These are phyloP conservation scores for Gastrolobium bilobum DNA, from an alignment of 306 rosid species.

Conservation along the genomic window DNA sequence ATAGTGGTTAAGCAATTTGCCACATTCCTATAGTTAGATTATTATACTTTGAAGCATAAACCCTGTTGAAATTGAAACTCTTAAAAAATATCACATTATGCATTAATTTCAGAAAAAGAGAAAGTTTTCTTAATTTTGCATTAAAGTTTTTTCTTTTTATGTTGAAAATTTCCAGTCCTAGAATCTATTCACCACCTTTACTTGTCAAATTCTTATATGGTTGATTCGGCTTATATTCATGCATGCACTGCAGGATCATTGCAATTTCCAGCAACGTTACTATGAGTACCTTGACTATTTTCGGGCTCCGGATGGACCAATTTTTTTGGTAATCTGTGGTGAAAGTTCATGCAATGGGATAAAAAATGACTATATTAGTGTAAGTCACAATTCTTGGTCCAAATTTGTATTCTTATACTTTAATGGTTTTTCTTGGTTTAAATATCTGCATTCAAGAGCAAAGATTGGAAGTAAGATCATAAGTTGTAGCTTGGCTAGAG, in stretches of 20 bases:
- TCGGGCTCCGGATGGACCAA: slow-evolving; percentile 77
- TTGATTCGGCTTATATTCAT: slow-evolving; percentile 13
- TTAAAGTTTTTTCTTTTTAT: not conserved
- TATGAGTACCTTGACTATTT: slow-evolving; percentile 86
- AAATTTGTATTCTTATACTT: slow-evolving; percentile 12
- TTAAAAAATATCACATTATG: not conserved
- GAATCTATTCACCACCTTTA: not conserved
- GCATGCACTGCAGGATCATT: slow-evolving; percentile 68
- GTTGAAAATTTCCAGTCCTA: not conserved
- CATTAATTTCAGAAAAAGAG: not conserved
- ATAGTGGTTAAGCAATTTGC: not conserved
- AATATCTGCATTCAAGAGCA: slow-evolving; percentile 21
- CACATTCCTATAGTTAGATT: not conserved
- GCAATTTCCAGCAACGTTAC: slow-evolving; percentile 84
- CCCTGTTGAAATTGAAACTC: not conserved
- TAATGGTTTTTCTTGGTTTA: slow-evolving; percentile 17
- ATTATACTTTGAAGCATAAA: not conserved
- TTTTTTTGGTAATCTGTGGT: slow-evolving; percentile 84
- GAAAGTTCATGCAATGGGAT: slow-evolving; percentile 76
- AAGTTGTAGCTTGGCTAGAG: slow-evolving; percentile 1
- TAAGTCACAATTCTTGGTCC: slow-evolving; percentile 51
- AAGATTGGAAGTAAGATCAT: not conserved
- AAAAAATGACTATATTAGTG: slow-evolving; percentile 74
- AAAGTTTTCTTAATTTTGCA: not conserved
- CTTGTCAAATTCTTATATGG: not conserved